Conservation (phyloP, 148 eudicot genomes). For the Limonium bicolor region DNA sequence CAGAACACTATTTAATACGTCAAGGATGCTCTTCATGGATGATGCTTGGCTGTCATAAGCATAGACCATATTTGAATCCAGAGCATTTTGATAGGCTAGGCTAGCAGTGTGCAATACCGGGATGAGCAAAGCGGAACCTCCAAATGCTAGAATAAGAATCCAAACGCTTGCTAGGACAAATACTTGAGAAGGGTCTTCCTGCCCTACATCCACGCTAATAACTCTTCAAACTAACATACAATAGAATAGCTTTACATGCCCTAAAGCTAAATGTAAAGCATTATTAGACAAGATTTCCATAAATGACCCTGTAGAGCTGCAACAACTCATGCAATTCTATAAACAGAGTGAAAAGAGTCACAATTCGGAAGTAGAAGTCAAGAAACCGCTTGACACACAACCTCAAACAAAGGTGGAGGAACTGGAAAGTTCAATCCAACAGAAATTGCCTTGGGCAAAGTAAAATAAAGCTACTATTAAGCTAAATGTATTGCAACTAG, state of each 20-base stretch:
- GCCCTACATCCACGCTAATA: constrained; percentile 92
- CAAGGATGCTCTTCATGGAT: constrained; percentile 21
- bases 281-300: too few relatives aligned
- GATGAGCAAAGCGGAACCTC: constrained; percentile 48
- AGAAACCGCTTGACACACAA: too few relatives aligned
- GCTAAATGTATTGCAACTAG: neutral
- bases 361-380: too few relatives aligned
- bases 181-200: constrained; percentile 97
- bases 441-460: too few relatives aligned
- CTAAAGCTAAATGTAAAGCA: too few relatives aligned
- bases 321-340: too few relatives aligned
- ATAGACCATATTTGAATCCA: constrained; percentile 26
- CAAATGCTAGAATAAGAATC: constrained; percentile 77
- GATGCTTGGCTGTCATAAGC: constrained; percentile 31
- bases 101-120: constrained; percentile 51
- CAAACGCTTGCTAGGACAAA: constrained; percentile 84
- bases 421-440: too few relatives aligned
- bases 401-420: too few relatives aligned
- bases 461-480: too few relatives aligned
- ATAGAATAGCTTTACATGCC: neutral
- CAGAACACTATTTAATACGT: constrained; percentile 39
- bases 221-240: constrained; percentile 28
- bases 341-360: too few relatives aligned
- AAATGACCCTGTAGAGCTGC: too few relatives aligned
- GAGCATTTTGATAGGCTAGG: constrained; percentile 56